Evolutionary conservation across 2,329 filamentous ascomycete genomes (phyloP), one percentile per base, ranked within the genome.

Genomic region (Arthrobotrys musiformis): DNA sequence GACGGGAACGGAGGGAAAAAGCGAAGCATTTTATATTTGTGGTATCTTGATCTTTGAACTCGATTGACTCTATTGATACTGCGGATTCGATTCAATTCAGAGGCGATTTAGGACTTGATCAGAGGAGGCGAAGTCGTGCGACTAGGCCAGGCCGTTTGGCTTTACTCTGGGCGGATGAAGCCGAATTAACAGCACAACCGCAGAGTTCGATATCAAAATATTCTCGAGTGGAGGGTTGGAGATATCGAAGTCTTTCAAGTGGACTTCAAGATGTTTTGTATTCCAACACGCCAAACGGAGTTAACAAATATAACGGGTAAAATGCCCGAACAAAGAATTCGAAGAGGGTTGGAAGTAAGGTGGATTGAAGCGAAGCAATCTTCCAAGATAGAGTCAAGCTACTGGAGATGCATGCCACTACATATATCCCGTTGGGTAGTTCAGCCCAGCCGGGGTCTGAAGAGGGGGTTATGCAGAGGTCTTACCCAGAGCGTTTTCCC

Each of bases 1-100:
- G 74, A 78, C 9, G 67, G 74, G 22, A 78, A 78, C 1, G 74
- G 74, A 58, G 74, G 74, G 40, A 78, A 78, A 17, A 52, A 78
- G 30, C 63, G 48, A 8, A 73, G 56, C 67, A 78, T 78, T 35
- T 72, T 58, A 40, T 58, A 42, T 19, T 33, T 33, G 9, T 33
- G 30, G 9, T 17, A 54, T 24, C 46, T 4, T 24, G 30, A 17
- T 19, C 15, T 33, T 24, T 26, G 54, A 40, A 40, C 19, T 58
- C 54, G 54, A 58, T 24, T 58, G 33, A 40, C 26, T 37, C 24
- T 22, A 22, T 22, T 22, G 17, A n/a, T n/a, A n/a, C n/a, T n/a
- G n/a, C n/a, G n/a, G n/a, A n/a, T n/a, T n/a, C n/a, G n/a, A n/a
- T n/a, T 40, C 5, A 13, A n/a, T 26, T 58, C 1, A 19, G 52